Base-by-base conservation (phyloP, 768 basidiomycete genomes). In the Hypsizygus marmoreus region DNA sequence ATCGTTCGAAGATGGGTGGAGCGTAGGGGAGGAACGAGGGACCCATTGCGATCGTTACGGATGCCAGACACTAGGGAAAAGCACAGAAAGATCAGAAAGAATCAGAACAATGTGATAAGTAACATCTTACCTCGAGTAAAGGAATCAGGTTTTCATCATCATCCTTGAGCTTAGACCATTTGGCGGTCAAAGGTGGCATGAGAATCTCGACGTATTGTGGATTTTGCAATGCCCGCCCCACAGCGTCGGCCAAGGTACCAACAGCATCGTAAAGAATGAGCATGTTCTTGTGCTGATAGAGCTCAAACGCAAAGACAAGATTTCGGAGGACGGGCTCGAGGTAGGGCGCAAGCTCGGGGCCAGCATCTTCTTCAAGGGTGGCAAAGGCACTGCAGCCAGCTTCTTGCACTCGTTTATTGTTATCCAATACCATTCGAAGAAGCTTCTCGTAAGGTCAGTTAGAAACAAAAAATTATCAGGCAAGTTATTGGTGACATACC, bases 231-330 rank as follows among this genome's bases (percentile, higher is more conserved):
- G 92, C 89, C 29, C 84, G 64, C 3, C 95, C 95, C 33, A 99
- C 97, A 4, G 95, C 93, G 61, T 99, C 97, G 6, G 97, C 97
- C 28, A 99, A 75, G 1, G 97, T 99, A 6, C 97, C 97, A 35
- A 99, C 88, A n/a, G 97, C 97, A 59, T 99, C 97, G 61, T 98
- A 98, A 24, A 99, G 72, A 49, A 98, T 99, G 55, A 99, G 80
- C 80, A 98, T 86, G 64, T 99, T 99, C 79, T 98, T 98, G 69
- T 97, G 95, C 63, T 99, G 97, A 67, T 99, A 99, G 70, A 97
- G 97, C 46, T 90, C 82, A 67, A 98, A 99, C 1, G 97, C 97
- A 53, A 91, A 84, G 28, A 98, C 95, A 42, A 99, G 76, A 66
- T 97, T 97, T 43, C 89, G 85, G 47, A 99, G 74, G 42, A 99